Base-by-base conservation (phyloP, 2,329 filamentous ascomycete genomes). In the Penicillium sp. region DNA sequence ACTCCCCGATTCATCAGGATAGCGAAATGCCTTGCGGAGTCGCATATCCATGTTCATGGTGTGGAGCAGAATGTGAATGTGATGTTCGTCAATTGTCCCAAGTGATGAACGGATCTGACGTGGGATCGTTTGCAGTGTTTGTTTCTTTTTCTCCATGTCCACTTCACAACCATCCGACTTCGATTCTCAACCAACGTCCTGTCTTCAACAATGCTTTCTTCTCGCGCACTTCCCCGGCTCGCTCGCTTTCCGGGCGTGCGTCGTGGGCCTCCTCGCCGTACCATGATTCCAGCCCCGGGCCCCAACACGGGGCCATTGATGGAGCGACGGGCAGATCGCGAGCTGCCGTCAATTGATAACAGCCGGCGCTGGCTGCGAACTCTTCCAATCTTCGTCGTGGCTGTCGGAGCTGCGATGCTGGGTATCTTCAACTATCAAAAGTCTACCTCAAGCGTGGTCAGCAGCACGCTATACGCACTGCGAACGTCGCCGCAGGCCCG, bases 361-460 rank as follows among this genome's bases (percentile, higher is more conserved):
- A 61, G 67, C 45, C 83, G 84, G 68, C 79, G 80, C 62, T 92
- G 88, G 88, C 70, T 80, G 50, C 82, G 83, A 63, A 90, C 90
- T 1, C 74, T 96, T 31, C 93, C 93, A 49, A 76, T 95, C 70
- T 97, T 97, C 81, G 70, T 87, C 48, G 73, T 82, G 58, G 78
- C 90, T 58, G 84, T 96, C 63, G 82, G 83, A 45, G 79, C 81
- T 50, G 87, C 86, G 61, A 86, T 86, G 60, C 77, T 95, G 54
- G 90, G 88, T 62, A 96, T 99, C 74, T 97, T 99, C 87, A 99
- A 99, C 82, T 97, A 99, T 83, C 93, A 99, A 73, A 96, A 96
- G 74, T 85, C 86, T 52, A 90, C 89, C n/a, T 90, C 86, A 24
- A 89, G 88, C 49, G 83, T 93, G 28, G 89, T 96, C n/a, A 85